phyloP scores from a whole-genome alignment of 257 asterid species.

The Forsythia viridissima region DNA sequence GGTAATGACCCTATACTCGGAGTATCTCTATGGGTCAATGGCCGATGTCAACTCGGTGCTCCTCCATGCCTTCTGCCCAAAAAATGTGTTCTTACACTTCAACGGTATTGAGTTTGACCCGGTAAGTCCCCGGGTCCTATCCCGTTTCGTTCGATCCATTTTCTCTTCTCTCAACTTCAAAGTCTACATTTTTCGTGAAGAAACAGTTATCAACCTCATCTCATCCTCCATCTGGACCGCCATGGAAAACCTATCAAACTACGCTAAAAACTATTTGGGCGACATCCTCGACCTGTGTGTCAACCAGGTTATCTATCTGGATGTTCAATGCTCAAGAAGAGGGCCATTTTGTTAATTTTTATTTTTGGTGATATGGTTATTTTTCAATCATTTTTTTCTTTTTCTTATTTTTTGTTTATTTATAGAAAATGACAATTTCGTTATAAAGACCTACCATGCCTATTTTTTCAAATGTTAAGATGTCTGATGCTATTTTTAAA shows the following conservation, averaged over 20 bases:
- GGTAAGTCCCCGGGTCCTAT: slow-evolving; percentile 36
- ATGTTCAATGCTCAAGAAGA: not conserved
- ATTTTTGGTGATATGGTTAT: too few relatives aligned
- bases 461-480: too few relatives aligned
- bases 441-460: too few relatives aligned
- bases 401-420: too few relatives aligned
- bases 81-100: slow-evolving; percentile 36
- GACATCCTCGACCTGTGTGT: slow-evolving; percentile 42
- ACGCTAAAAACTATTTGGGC: slow-evolving; percentile 41
- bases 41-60: slow-evolving; percentile 48
- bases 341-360: too few relatives aligned
- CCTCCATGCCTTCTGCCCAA: slow-evolving; percentile 48
- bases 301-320: slow-evolving; percentile 39
- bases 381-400: too few relatives aligned
- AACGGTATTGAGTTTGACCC: slow-evolving; percentile 40
- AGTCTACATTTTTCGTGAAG: slow-evolving; percentile 42
- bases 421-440: too few relatives aligned
- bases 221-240: slow-evolving; percentile 35
- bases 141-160: slow-evolving; percentile 33
- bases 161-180: slow-evolving; percentile 40
- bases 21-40: slow-evolving; percentile 42
- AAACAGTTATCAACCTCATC: slow-evolving; percentile 34
- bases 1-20: slow-evolving; percentile 43
- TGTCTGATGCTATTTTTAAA: too few relatives aligned
- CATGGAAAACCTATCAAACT: slow-evolving; percentile 40